Percentiles rank a stretch among this genome's conserved stretches.
These are phyloP conservation scores for Leishmania tarentolae DNA, from an alignment of 208 protist genomes.

Conservation along the genomic window DNA sequence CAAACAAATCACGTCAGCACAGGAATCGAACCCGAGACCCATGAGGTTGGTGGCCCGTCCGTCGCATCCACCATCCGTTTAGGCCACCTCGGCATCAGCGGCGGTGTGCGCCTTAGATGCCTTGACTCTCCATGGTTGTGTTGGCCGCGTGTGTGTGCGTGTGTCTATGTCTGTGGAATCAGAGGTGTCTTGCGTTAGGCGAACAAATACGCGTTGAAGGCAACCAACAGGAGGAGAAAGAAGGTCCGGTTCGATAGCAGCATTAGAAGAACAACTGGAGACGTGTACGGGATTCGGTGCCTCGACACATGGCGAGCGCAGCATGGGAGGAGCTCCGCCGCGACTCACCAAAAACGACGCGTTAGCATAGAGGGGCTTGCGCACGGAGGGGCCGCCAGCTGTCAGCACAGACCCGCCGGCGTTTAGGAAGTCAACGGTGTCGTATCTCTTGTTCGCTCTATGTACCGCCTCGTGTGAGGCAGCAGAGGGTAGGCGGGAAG, in stretches of 20 bases:
- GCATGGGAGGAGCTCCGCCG: not conserved
- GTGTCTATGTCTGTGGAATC: not conserved
- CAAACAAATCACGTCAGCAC: not conserved
- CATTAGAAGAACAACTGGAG: not conserved
- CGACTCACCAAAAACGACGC: not conserved
- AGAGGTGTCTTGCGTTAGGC: not conserved
- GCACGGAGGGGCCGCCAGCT: not conserved
- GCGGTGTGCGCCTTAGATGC: not conserved
- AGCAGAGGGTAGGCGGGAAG: not conserved
- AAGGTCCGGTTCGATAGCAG: not conserved
- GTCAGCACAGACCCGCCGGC: not conserved
- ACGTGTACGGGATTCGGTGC: not conserved
- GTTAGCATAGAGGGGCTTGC: not conserved
- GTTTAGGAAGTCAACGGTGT: not conserved
- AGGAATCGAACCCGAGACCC: conserved; percentile 39
- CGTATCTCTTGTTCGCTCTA: not conserved
- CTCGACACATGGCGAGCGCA: not conserved
- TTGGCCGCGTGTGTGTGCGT: not conserved
- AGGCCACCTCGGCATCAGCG: not conserved
- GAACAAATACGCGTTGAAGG: not conserved
- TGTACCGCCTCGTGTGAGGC: not conserved
- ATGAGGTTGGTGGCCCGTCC: not conserved
- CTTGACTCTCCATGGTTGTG: not conserved
- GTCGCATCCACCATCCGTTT: not conserved
- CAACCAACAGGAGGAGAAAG: not conserved